Conservation (phyloP, 2,329 filamentous ascomycete species). For the Claviceps sp. region DNA sequence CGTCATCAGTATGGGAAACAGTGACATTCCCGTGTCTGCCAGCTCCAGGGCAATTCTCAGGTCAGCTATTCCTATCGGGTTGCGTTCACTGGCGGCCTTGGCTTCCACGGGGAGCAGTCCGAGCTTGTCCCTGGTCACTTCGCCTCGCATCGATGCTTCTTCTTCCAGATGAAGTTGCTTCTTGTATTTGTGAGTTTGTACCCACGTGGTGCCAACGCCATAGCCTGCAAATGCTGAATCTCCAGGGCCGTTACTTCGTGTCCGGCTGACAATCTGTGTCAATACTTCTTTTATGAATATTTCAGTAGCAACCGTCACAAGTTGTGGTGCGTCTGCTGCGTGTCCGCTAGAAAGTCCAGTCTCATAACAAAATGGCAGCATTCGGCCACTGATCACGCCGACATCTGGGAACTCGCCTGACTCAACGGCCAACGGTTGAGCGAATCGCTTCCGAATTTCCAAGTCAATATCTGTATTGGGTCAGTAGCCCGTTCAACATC, state of each 20-base stretch:
- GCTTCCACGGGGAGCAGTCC: slow-evolving; percentile 72
- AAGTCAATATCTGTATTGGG: slow-evolving; percentile 43
- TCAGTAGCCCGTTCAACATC: slow-evolving; percentile 8
- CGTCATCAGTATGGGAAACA: slow-evolving; percentile 63
- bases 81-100: slow-evolving; percentile 58
- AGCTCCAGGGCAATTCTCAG: slow-evolving; percentile 63
- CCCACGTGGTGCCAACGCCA: slow-evolving; percentile 53
- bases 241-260: slow-evolving; percentile 50
- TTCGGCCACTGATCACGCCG: slow-evolving; percentile 47
- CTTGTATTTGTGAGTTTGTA: slow-evolving; percentile 70
- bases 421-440: slow-evolving; percentile 50
- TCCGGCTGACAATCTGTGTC: slow-evolving; percentile 49
- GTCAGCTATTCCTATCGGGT: slow-evolving; percentile 65
- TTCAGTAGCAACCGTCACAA: slow-evolving; percentile 53
- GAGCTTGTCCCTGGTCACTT: slow-evolving; percentile 58
- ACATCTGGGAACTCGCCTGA: slow-evolving; percentile 57
- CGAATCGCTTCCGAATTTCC: slow-evolving; percentile 53
- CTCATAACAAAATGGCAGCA: slow-evolving; percentile 58
- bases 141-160: slow-evolving; percentile 56
- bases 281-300: slow-evolving; percentile 55
- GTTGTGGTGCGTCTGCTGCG: slow-evolving; percentile 44
- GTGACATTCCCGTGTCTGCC: slow-evolving; percentile 60
- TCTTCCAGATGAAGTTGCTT: slow-evolving; percentile 66
- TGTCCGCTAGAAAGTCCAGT: slow-evolving; percentile 48
- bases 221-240: slow-evolving; percentile 48